A percentile compares a stretch with the other conserved stretches of the same genome.
These are phyloP conservation scores for Aspergillus sp. DNA, from an alignment of 2,329 filamentous ascomycete genomes.

Conservation along the genomic window DNA sequence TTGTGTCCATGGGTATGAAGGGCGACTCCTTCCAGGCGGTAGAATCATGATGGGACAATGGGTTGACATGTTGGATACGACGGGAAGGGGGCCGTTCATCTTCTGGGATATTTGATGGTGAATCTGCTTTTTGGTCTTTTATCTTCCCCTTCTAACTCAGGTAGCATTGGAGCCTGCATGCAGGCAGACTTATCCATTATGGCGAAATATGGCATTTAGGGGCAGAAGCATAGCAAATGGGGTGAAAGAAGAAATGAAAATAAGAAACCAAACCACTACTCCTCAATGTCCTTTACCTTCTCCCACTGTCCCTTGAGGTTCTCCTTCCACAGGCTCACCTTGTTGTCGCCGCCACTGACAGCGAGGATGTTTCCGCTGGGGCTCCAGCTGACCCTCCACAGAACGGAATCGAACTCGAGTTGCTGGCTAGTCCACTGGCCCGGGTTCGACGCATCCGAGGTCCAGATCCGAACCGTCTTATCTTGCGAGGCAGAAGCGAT, in stretches of 20 bases:
- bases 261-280: conserved; percentile 48
- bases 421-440: conserved; percentile 82
- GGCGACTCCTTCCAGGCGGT: conserved; percentile 45
- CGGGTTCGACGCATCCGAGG: conserved; percentile 63
- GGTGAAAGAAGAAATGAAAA: conserved; percentile 12
- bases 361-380: conserved; percentile 94
- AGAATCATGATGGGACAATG: conserved; percentile 51
- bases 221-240: conserved; percentile 9
- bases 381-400: conserved; percentile 98
- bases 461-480: conserved; percentile 98
- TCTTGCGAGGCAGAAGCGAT: conserved; percentile 95
- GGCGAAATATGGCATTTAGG: conserved; percentile 4
- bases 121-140: not conserved
- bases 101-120: conserved; percentile 27
- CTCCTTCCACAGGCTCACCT: conserved; percentile 98
- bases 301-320: conserved; percentile 96
- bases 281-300: conserved; percentile 92
- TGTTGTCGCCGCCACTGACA: conserved; percentile 91
- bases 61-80: conserved; percentile 28
- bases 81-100: conserved; percentile 28
- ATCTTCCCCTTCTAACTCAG: not conserved
- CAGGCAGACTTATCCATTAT: conserved; percentile 9
- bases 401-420: conserved; percentile 79
- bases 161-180: not conserved
- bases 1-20: conserved; percentile 48